Evolutionary conservation across 169 alveolate genomes (phyloP).

Genomic region (Eimeria mitis): DNA sequence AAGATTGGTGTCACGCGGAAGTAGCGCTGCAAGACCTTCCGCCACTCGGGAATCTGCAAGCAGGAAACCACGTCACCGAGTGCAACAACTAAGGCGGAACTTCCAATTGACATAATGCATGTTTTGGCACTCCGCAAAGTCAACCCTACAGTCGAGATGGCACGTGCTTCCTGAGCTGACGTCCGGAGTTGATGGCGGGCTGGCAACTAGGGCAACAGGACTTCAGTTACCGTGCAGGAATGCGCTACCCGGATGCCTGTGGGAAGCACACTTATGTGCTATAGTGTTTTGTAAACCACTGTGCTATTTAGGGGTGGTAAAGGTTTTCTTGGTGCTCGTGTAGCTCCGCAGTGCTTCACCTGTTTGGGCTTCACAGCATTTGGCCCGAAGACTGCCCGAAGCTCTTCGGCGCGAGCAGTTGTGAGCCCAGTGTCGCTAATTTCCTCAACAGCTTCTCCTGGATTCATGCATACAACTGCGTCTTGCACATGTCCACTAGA

Average conservation of each 20-base stretch:
- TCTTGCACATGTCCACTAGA: neutral
- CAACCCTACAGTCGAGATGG: neutral
- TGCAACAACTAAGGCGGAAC: neutral
- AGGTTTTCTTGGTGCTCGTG: neutral
- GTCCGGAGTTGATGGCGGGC: neutral
- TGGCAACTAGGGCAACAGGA: neutral
- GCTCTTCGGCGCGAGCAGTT: constrained; percentile 89
- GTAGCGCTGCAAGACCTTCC: constrained; percentile 70
- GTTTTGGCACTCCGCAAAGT: neutral
- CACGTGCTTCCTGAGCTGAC: neutral
- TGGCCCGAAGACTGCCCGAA: constrained; percentile 86
- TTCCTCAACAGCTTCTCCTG: neutral
- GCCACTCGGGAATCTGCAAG: constrained; percentile 83
- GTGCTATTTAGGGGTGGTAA: neutral
- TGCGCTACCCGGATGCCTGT: neutral
- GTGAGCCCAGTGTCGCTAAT: constrained; percentile 91
- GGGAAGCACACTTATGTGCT: neutral
- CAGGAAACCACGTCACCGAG: constrained; percentile 22
- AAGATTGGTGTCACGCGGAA: constrained; percentile 76
- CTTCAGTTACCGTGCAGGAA: neutral
- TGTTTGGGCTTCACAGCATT: constrained; percentile 77
- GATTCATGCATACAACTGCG: neutral
- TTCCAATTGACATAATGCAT: neutral
- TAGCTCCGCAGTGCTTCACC: constrained; percentile 46
- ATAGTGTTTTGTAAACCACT: neutral